These are phyloP conservation scores for Alternaria consortialis DNA, from an alignment of 2,329 filamentous ascomycete genomes.

Conservation along the genomic window DNA sequence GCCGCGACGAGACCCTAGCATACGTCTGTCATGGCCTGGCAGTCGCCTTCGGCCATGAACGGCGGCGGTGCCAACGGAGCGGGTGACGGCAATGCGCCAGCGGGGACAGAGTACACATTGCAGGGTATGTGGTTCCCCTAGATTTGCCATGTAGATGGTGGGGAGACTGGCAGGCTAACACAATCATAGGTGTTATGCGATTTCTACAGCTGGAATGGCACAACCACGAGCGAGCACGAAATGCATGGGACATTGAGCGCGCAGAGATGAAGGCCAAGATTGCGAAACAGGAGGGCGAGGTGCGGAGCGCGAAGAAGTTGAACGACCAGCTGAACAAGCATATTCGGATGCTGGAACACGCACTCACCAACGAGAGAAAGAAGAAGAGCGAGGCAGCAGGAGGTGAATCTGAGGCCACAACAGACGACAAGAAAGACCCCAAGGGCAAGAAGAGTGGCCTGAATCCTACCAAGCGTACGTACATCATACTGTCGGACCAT, in stretches of 20 bases:
- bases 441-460: conserved; percentile 46
- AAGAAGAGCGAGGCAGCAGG: conserved; percentile 63
- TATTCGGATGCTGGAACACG: conserved; percentile 86
- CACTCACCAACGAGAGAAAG: conserved; percentile 84
- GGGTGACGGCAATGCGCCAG: conserved; percentile 59
- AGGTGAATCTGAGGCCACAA: conserved; percentile 60
- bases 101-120: conserved; percentile 75
- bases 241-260: conserved; percentile 98
- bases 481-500: background rate
- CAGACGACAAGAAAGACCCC: conserved; percentile 47
- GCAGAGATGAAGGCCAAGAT: conserved; percentile 99
- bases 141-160: conserved; percentile 3
- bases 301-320: conserved; percentile 83
- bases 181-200: conserved; percentile 85
- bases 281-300: conserved; percentile 89
- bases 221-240: conserved; percentile 94
- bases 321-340: conserved; percentile 92
- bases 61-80: conserved; percentile 63
- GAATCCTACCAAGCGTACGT: conserved; percentile 41
- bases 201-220: conserved; percentile 99
- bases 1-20: conserved; percentile 29
- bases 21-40: conserved; percentile 70
- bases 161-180: conserved; percentile 28
- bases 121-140: conserved; percentile 63
- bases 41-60: conserved; percentile 71